Conservation (phyloP, 148 eudicot genomes). For the Amaranthus cruentus region DNA sequence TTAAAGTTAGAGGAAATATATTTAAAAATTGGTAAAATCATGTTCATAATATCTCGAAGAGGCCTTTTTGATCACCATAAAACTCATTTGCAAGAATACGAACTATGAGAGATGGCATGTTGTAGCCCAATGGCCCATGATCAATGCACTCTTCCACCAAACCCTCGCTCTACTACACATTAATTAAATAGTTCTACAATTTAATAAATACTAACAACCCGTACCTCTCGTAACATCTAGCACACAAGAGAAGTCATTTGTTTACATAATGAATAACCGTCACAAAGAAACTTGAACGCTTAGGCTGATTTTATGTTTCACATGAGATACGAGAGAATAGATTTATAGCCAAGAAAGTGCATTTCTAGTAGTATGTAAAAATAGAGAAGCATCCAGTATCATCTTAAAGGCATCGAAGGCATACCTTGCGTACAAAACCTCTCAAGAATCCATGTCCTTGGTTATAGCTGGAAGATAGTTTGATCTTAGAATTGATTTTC, state of each 20-base stretch:
- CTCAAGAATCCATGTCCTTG: conserved; percentile 30
- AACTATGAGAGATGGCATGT: not conserved
- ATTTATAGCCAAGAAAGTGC: not conserved
- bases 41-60: too few relatives aligned
- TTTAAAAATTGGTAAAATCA: too few relatives aligned
- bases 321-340: not conserved
- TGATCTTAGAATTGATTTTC: conserved; percentile 37
- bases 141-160: not conserved
- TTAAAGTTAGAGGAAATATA: too few relatives aligned
- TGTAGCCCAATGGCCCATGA: not conserved
- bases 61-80: too few relatives aligned
- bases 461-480: conserved; percentile 39
- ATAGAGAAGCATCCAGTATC: not conserved
- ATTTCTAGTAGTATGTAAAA: not conserved
- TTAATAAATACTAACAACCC: not conserved
- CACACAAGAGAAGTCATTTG: not conserved
- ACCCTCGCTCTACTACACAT: not conserved
- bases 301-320: not conserved
- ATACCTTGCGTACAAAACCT: conserved; percentile 39
- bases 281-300: not conserved
- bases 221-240: not conserved
- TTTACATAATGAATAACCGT: not conserved
- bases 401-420: not conserved
- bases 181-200: too few relatives aligned
- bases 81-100: not conserved